Base-by-base conservation (phyloP, 2,329 filamentous ascomycete genomes). In the Huntiella bhutanensis region DNA sequence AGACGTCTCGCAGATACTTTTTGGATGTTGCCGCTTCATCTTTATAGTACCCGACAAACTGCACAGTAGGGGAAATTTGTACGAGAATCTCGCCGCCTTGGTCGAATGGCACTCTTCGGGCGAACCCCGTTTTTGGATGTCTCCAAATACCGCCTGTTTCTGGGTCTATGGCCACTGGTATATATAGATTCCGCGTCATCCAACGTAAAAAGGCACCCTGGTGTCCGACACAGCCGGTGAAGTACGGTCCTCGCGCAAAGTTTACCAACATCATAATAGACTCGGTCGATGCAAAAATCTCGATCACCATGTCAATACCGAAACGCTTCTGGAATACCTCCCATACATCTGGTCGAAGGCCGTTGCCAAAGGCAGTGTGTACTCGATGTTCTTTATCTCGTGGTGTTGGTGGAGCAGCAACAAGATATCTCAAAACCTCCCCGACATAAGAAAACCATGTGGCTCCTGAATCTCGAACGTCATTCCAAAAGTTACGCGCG, bases 271-370 rank as follows among this genome's bases (percentile, higher is more conserved):
- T 59, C 54, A 86, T 70, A 43, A 83, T 67, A 28, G 80, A 79
- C 59, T 87, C 82, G 1, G 78, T 82, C 49, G 77, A 81, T 57
- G 80, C 82, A 66, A 84, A 87, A 61, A 87, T 85, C 58, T 87
- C 82, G 50, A 64, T 65, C 2, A 87, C 72, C 22, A 71, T 68
- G 10, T 67, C 60, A 52, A 82, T 70, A 44, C 69, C 70, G 56
- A 80, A 81, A 10, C 77, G 68, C 41, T 78, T 70, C 36, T 70
- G 62, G 58, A 82, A 82, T 16, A 68, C 64, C 28, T 66, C 59
- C 78, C 78, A 83, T 1, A 82, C 73, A 53, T 83, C 79, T 0
- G 77, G 77, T 1, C 77, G 67, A 53, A 81, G 64, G 1, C 77
- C 77, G 55, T 82, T 82, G 48, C 77, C 77, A 54, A 69, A 77